Percentiles rank a stretch among this genome's conserved stretches.
phyloP scores from a whole-genome alignment of 2,329 filamentous ascomycete species.

The Verticillium alfalfae region DNA sequence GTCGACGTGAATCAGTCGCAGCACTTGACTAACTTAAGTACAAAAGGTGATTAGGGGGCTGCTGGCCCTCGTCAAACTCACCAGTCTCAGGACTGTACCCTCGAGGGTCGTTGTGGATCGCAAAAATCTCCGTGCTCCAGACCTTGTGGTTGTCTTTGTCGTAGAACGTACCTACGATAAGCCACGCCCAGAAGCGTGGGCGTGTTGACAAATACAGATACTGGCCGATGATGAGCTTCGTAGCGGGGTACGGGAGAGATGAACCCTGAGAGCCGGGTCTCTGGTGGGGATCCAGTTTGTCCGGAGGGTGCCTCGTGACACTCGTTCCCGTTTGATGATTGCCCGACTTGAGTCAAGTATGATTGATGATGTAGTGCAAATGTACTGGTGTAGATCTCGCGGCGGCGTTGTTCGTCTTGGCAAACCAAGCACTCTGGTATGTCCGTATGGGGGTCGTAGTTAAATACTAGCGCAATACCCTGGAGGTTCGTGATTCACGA shows the following conservation, averaged over 20 bases:
- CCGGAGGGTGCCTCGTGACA: background rate
- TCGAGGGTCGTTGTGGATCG: slow-evolving; percentile 2
- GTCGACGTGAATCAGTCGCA: background rate
- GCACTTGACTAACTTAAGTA: background rate
- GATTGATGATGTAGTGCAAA: no score
- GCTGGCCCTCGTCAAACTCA: slow-evolving; percentile 3
- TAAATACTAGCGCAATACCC: no score
- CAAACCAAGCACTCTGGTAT: no score
- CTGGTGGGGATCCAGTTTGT: slow-evolving; percentile 19
- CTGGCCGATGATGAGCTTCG: slow-evolving; percentile 39
- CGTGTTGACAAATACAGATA: slow-evolving; percentile 25
- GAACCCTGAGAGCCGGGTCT: background rate
- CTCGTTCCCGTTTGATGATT: background rate
- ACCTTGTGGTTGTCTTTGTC: slow-evolving; percentile 31
- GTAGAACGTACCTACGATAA: slow-evolving; percentile 42
- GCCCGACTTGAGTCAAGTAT: no score
- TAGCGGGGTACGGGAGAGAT: slow-evolving; percentile 36
- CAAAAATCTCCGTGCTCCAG: slow-evolving; percentile 41
- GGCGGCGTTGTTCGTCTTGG: no score
- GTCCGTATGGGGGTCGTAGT: no score
- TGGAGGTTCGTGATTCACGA: no score
- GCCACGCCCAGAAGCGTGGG: slow-evolving; percentile 35
- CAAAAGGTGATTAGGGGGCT: background rate
- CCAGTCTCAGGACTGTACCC: background rate
- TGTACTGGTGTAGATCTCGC: no score